These are phyloP conservation scores for Didymella sp. DNA, from an alignment of 2,329 filamentous ascomycete genomes.

Conservation along the genomic window DNA sequence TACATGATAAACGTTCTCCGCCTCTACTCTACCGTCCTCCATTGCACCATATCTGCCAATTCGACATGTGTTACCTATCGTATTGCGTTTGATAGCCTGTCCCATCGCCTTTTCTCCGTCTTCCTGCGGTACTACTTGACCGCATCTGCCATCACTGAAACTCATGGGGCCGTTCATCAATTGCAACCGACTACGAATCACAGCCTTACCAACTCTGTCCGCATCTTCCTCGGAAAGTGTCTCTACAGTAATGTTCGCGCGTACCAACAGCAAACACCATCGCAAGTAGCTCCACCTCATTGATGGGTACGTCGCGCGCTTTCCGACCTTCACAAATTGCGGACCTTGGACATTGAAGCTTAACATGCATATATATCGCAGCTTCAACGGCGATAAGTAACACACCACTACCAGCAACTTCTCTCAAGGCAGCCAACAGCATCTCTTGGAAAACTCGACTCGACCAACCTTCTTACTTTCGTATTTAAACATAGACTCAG, in stretches of 20 bases:
- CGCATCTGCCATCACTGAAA: background rate
- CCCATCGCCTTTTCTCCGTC: background rate
- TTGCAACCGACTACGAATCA: background rate
- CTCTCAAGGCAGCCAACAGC: background rate
- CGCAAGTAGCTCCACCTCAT: background rate
- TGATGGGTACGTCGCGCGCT: background rate
- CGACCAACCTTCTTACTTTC: background rate
- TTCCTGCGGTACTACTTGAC: background rate
- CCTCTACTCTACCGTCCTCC: background rate
- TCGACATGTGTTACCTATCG: background rate
- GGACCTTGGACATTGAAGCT: constrained; percentile 1
- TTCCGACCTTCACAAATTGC: background rate
- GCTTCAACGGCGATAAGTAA: background rate
- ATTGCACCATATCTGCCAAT: background rate
- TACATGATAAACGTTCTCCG: background rate
- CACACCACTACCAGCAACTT: background rate
- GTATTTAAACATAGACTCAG: constrained; percentile 1
- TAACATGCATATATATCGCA: background rate
- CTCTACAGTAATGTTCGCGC: background rate
- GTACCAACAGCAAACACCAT: background rate
- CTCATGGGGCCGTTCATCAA: background rate
- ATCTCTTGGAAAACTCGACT: background rate
- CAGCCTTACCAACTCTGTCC: background rate
- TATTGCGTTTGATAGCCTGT: background rate
- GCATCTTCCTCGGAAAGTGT: background rate